Evolutionary conservation across 2,329 filamentous ascomycete genomes (phyloP).

Genomic region (Mollisia scopiformis): DNA sequence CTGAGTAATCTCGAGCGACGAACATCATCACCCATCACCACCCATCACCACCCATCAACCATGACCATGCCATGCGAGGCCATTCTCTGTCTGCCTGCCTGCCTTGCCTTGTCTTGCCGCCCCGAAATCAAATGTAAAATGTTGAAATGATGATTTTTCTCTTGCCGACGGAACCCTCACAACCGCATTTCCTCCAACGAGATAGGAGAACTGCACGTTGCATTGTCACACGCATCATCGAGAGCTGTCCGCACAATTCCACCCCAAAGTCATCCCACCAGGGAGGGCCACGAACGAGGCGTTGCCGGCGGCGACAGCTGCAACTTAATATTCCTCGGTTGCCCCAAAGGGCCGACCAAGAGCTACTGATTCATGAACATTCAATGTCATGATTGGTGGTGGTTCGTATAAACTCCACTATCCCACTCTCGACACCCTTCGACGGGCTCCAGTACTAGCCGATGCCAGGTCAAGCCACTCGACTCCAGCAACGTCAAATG

Average conservation of each 20-base stretch:
- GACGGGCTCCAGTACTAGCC: too few species aligned
- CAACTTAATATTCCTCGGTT: slow-evolving; percentile 1
- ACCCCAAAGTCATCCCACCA: neutral
- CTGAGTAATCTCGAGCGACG: slow-evolving; percentile 10
- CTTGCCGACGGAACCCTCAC: slow-evolving; percentile 3
- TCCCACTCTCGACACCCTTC: neutral
- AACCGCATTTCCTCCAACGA: slow-evolving; percentile 10
- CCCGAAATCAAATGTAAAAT: too few species aligned
- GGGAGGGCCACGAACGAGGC: neutral
- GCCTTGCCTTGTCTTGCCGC: too few species aligned
- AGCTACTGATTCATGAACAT: neutral
- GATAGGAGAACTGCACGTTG: neutral
- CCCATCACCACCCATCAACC: too few species aligned
- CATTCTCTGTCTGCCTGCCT: too few species aligned
- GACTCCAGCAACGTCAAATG: too few species aligned
- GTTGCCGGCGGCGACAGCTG: neutral
- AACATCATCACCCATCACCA: too few species aligned
- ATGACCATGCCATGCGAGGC: neutral
- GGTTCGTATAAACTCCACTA: neutral
- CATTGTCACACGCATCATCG: slow-evolving; percentile 6
- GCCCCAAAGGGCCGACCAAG: slow-evolving; percentile 1
- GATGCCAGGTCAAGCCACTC: too few species aligned
- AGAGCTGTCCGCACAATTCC: neutral
- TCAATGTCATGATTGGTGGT: neutral
- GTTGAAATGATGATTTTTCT: neutral